Base-by-base conservation (phyloP, 208 protist genomes). In the Crithidia expoeki region DNA sequence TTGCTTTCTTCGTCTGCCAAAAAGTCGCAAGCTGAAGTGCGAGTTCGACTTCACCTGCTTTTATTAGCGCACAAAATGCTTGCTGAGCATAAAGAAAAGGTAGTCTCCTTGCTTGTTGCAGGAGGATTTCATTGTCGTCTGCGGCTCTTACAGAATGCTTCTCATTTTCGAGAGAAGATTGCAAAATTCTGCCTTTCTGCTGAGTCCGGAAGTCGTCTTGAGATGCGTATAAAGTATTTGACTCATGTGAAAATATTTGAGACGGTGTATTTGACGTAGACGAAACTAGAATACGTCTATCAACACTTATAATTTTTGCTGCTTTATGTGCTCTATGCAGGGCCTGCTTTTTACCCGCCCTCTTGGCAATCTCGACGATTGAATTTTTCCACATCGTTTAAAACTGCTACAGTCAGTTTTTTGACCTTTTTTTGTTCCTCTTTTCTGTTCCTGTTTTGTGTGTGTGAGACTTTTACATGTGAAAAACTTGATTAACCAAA, bases 41-140 rank as follows among this genome's bases (percentile, higher is more conserved):
- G 11, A 60, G 47, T 7, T 52, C 64, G 2, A 61, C 36, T 40
- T 74, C 63, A 19, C 76, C 76, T 6, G 70, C 68, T n/a, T 70
- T 76, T 30, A 81, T 32, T 30, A 81, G 36, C 2, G 33, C 55
- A 19, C 71, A 69, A 16, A 73, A 58, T 4, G 70, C 56, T 6
- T 77, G 47, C 12, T 62, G 36, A 25, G 76, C 76, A 44, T 75
- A 61, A 17, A 52, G 17, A 53, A 75, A 80, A 2, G 74, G 62
- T 19, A 80, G 36, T 19, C 12, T 4, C 36, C 69, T 38, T 25
- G 61, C 40, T 33, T 38, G 47, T 16, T 44, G 59, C 12, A 72
- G 55, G 21, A 75, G 52, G 17, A 33, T 16, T 16, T 62, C 56
- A 2, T 2, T 42, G n/a, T 64, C 36, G 2, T 75, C 69, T 40